Base-by-base conservation (phyloP, 768 basidiomycete species). In the Mycena crocata region DNA sequence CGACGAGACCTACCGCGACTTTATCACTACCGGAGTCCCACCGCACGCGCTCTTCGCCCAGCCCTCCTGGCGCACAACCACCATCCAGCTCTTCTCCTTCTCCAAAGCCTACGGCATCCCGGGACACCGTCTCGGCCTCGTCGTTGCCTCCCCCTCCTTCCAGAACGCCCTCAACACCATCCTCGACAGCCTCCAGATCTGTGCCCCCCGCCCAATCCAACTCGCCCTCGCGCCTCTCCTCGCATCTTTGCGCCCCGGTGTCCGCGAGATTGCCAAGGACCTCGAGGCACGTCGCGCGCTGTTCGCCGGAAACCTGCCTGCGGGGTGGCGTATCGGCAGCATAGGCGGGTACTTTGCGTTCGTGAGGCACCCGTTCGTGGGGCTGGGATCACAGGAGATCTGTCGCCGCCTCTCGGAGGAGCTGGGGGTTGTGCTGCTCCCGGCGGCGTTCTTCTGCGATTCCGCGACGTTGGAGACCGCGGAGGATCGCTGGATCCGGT, bases 1-100 rank as follows among this genome's bases (percentile, higher is more conserved):
- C n/a, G 94, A 96, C 77, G 93, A 95, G 78, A 95, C 94, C 1
- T 96, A 96, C 77, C 86, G 93, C 15, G 93, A 95, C 74, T 94
- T 95, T 72, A 76, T 85, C n/a, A 67, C 79, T n/a, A 72, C 78
- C 7, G 72, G 77, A 6, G 71, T 70, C 23, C 77, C 80, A n/a
- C 21, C n/a, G 68, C 65, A 40, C 63, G 68, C 23, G 2, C 21
- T 7, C 48, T 31, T 6, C 17, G n/a, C 37, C 21, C n/a, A 14
- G 6, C n/a, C 17, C 31, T 51, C 15, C 19, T 26, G 21, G 17
- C 10, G n/a, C 35, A 13, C 75, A 0, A 87, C 83, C 57, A 69
- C 94, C 57, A 83, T 93, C 63, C 89, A 90, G 70, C 81, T 94
- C 30, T 93, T 90, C 75, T 93, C 92, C 26, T 93, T 93, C 77